These are phyloP conservation scores for Cyclanthera cordifolia DNA, from an alignment of 306 rosid species.

Conservation along the genomic window DNA sequence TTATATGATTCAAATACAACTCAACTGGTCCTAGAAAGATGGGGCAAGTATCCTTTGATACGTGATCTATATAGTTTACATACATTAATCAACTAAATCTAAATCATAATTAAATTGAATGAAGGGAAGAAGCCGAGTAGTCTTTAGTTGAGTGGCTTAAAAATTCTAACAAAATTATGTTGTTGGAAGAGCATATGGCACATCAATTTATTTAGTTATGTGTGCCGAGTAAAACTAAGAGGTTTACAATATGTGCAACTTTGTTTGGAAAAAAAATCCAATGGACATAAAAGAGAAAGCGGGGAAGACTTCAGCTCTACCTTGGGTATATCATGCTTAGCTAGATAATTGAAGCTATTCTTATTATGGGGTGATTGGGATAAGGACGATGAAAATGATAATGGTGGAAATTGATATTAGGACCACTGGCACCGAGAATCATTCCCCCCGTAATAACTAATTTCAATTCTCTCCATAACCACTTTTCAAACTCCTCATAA, in stretches of 20 bases:
- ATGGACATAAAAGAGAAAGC: neutral
- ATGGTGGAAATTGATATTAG: no score
- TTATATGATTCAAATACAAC: neutral
- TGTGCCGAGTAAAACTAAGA: neutral
- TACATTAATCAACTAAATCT: neutral
- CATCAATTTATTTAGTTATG: neutral
- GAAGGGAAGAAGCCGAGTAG: neutral
- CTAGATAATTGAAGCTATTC: neutral
- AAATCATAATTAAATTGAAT: neutral
- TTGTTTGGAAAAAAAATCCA: neutral
- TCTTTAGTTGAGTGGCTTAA: neutral
- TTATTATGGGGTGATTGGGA: no score
- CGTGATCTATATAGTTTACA: neutral
- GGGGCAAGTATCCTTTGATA: neutral
- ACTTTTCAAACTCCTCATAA: no score
- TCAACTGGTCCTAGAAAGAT: neutral
- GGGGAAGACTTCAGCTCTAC: conserved; percentile 16
- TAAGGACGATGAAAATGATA: no score
- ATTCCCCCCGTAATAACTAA: no score
- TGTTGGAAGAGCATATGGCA: neutral
- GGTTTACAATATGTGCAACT: neutral
- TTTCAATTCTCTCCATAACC: no score
- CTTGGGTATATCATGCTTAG: conserved; percentile 20
- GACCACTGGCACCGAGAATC: no score
- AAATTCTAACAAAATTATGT: neutral